These are phyloP conservation scores for Rhizophagus clarus DNA, from an alignment of 192 early-diverging fungal genomes.

Conservation along the genomic window DNA sequence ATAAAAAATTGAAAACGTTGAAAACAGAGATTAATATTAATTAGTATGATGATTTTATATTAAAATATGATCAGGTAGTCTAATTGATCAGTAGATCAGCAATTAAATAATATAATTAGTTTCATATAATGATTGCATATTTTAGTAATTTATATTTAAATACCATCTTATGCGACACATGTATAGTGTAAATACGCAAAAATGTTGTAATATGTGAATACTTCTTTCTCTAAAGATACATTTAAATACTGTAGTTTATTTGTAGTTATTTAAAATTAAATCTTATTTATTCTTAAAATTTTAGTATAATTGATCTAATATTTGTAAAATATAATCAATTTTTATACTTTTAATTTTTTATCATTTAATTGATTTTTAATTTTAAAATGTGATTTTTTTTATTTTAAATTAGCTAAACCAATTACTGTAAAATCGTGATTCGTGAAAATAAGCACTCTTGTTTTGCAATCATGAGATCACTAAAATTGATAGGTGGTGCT, in stretches of 20 bases:
- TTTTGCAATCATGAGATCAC: too few species aligned
- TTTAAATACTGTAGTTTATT: not conserved
- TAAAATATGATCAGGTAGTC: not conserved
- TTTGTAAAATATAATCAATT: too few species aligned
- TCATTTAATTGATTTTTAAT: too few species aligned
- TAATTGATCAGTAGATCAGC: not conserved
- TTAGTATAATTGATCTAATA: too few species aligned
- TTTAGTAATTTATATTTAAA: conserved; percentile 26
- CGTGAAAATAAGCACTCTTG: too few species aligned
- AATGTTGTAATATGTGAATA: conserved; percentile 14
- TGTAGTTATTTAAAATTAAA: not conserved
- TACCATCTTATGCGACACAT: conserved; percentile 15
- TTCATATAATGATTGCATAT: too few species aligned
- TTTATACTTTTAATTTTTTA: too few species aligned
- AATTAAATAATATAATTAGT: not conserved
- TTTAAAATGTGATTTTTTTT: too few species aligned
- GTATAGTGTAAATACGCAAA: conserved; percentile 7
- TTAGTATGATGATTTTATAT: not conserved
- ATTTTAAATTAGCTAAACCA: too few species aligned
- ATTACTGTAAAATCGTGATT: too few species aligned
- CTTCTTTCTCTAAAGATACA: not conserved
- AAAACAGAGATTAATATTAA: not conserved
- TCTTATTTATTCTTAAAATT: not conserved
- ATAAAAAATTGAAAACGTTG: not conserved
- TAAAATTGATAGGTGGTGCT: too few species aligned